These are phyloP conservation scores for Erodium chrysanthum DNA, from an alignment of 441 rosid genomes.

Conservation along the genomic window DNA sequence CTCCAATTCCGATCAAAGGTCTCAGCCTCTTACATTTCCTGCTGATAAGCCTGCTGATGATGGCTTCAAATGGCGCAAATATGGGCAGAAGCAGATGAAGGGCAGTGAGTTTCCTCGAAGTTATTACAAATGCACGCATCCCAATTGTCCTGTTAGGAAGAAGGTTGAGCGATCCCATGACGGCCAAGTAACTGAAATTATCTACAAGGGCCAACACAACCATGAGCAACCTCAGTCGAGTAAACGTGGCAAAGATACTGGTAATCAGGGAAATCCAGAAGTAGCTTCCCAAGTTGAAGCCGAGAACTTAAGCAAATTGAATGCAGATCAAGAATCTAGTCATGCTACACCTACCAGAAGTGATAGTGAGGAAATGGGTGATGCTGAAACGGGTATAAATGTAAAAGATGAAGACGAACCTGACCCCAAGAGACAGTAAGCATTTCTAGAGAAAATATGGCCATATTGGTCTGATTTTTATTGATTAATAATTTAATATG, in stretches of 20 bases:
- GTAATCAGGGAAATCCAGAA: constrained; percentile 28
- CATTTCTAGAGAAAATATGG: constrained; percentile 28
- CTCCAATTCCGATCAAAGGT: constrained; percentile 50
- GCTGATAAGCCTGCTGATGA: constrained; percentile 45
- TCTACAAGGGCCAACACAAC: constrained; percentile 90
- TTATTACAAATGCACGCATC: constrained; percentile 97
- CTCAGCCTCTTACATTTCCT: constrained; percentile 30
- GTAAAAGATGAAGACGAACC: constrained; percentile 65
- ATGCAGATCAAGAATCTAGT: constrained; percentile 39
- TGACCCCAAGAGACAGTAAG: constrained; percentile 66
- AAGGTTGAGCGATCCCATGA: constrained; percentile 84
- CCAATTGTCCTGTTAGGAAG: constrained; percentile 88
- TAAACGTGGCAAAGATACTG: constrained; percentile 42
- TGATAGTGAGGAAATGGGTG: constrained; percentile 49
- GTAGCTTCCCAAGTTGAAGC: constrained; percentile 10
- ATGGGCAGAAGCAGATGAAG: constrained; percentile 91
- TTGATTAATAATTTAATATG: constrained; percentile 13
- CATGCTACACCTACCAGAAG: constrained; percentile 49
- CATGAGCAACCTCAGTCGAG: constrained; percentile 89
- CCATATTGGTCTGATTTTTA: background rate
- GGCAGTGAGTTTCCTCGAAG: constrained; percentile 95
- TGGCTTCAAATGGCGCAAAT: constrained; percentile 95
- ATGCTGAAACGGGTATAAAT: constrained; percentile 37
- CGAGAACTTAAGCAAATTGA: background rate
- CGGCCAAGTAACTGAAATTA: constrained; percentile 80